These are phyloP conservation scores for Entomortierella parvispora DNA, from an alignment of 192 early-diverging fungal genomes.

Conservation along the genomic window DNA sequence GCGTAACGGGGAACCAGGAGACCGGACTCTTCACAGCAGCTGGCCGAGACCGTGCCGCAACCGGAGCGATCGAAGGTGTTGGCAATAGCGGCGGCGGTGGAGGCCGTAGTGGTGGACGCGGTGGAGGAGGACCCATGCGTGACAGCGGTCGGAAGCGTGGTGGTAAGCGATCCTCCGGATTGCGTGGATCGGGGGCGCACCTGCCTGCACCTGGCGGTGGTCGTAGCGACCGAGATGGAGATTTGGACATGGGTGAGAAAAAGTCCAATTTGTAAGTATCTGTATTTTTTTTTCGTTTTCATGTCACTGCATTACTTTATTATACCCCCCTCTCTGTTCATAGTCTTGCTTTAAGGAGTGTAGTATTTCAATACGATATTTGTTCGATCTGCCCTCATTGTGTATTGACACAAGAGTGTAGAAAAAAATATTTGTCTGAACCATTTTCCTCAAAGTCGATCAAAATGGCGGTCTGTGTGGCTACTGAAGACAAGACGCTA, in stretches of 20 bases:
- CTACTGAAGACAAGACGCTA: background rate
- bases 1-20: slow-evolving; percentile 2
- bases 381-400: too few species aligned
- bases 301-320: background rate
- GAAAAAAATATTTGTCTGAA: too few species aligned
- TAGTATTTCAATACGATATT: too few species aligned
- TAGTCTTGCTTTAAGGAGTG: too few species aligned
- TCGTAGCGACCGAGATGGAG: slow-evolving; percentile 21
- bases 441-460: background rate
- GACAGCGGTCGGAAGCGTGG: background rate
- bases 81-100: background rate
- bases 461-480: too few species aligned
- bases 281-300: background rate
- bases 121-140: slow-evolving; percentile 2
- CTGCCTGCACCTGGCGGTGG: slow-evolving; percentile 7
- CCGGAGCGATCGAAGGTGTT: slow-evolving; percentile 14
- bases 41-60: slow-evolving; percentile 6
- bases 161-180: background rate
- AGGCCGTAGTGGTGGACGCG: background rate
- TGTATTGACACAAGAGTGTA: too few species aligned
- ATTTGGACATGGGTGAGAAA: slow-evolving; percentile 30
- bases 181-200: background rate
- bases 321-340: too few species aligned
- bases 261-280: slow-evolving; percentile 31
- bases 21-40: slow-evolving; percentile 19